A percentile compares a stretch with the other conserved stretches of the same genome.
Conservation (phyloP, 345 rosid species). For the Rhizophora mangle region DNA sequence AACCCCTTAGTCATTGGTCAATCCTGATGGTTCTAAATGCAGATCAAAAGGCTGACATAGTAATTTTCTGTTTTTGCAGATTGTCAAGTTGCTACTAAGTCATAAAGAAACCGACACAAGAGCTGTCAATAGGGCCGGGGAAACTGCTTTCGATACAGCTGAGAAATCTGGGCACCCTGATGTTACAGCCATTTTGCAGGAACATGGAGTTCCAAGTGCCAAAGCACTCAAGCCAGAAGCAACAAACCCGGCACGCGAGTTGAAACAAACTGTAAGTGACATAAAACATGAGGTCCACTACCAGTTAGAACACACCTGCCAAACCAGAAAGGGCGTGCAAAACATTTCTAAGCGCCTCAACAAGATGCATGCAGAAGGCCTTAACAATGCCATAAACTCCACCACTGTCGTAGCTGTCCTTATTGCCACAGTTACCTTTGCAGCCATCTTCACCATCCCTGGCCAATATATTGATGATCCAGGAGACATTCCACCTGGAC, state of each 20-base stretch:
- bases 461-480: slow-evolving; percentile 73
- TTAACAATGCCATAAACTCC: slow-evolving; percentile 91
- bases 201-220: slow-evolving; percentile 71
- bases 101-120: slow-evolving; percentile 42
- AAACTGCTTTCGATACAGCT: slow-evolving; percentile 83
- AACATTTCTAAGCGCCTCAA: slow-evolving; percentile 79
- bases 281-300: slow-evolving; percentile 88
- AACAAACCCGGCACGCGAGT: slow-evolving; percentile 61
- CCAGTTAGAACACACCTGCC: slow-evolving; percentile 87
- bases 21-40: too few relatives aligned
- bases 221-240: slow-evolving; percentile 48
- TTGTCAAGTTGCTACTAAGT: slow-evolving; percentile 56
- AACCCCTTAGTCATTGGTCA: too few relatives aligned
- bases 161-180: slow-evolving; percentile 65
- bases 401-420: slow-evolving; percentile 92
- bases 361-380: slow-evolving; percentile 87
- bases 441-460: slow-evolving; percentile 90
- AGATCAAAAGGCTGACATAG: not conserved
- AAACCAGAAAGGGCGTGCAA: slow-evolving; percentile 77
- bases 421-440: slow-evolving; percentile 90
- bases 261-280: slow-evolving; percentile 92
- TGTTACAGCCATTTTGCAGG: slow-evolving; percentile 49
- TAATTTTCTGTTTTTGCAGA: slow-evolving; percentile 41
- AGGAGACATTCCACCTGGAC: slow-evolving; percentile 32
- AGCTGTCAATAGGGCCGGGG: slow-evolving; percentile 58